A percentile compares a stretch with the other conserved stretches of the same genome.
Conservation (phyloP, 1,284 basidiomycete genomes). For the Apiotrichum brassicae region DNA sequence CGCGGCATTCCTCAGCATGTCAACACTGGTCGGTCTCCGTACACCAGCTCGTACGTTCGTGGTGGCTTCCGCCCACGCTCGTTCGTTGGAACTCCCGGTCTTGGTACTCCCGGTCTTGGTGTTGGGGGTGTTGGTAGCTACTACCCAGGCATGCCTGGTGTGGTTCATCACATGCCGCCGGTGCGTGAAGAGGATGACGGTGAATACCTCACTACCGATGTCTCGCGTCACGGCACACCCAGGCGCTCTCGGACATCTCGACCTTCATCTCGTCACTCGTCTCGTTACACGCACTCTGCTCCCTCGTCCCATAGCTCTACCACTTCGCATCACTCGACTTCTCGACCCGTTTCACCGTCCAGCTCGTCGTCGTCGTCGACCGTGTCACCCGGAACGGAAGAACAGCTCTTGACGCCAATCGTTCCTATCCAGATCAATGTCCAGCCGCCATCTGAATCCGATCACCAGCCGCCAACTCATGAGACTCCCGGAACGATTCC, state of each 20-base stretch:
- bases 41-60: not conserved
- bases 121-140: not conserved
- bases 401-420: not conserved
- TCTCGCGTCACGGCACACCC: not conserved
- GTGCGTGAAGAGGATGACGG: slow-evolving; percentile 1
- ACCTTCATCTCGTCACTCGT: not conserved
- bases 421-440: slow-evolving; percentile 4
- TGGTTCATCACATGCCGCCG: not conserved
- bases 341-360: not conserved
- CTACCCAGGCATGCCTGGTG: slow-evolving; percentile 1
- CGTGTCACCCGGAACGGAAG: not conserved
- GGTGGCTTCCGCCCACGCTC: not conserved
- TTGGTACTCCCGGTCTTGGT: not conserved
- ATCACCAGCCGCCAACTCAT: not conserved
- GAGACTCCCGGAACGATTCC: not conserved
- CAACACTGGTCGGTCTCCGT: not conserved
- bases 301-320: not conserved
- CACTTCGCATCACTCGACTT: not conserved
- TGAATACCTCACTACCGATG: not conserved
- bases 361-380: not conserved
- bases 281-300: not conserved
- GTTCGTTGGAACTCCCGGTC: not conserved
- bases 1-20: no score
- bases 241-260: not conserved
- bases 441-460: not conserved